Evolutionary conservation across 352 stramenopile species (phyloP).

Genomic region (Thalassiosira hispida): DNA sequence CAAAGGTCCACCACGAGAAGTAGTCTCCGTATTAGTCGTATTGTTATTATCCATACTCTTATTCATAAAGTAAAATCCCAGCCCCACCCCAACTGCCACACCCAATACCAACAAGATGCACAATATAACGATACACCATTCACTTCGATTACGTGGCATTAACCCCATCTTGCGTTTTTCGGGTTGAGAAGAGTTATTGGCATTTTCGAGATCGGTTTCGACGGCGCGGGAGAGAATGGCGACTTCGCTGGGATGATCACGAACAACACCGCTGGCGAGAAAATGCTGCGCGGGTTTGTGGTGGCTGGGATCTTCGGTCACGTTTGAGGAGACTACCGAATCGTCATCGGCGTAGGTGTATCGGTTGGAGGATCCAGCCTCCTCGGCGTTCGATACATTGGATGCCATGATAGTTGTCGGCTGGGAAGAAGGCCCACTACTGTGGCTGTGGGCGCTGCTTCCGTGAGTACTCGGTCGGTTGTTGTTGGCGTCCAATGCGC

Average conservation of each 20-base stretch:
- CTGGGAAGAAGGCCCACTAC: too few relatives aligned
- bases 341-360: slow-evolving; percentile 39
- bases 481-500: too few relatives aligned
- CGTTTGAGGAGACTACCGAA: slow-evolving; percentile 25
- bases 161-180: background rate
- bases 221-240: background rate
- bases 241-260: background rate
- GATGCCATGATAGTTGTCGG: too few relatives aligned
- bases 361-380: too few relatives aligned
- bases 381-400: too few relatives aligned
- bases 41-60: background rate
- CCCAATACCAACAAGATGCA: slow-evolving; percentile 3
- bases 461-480: too few relatives aligned
- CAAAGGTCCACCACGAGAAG: background rate
- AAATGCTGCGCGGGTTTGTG: too few relatives aligned
- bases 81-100: slow-evolving; percentile 15
- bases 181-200: background rate
- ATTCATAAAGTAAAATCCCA: slow-evolving; percentile 21
- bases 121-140: slow-evolving; percentile 31
- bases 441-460: too few relatives aligned
- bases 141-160: slow-evolving; percentile 11
- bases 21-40: background rate
- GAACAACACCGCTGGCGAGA: background rate
- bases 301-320: too few relatives aligned
- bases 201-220: background rate